These are phyloP conservation scores for Leccinum rimulosum DNA, from an alignment of 768 basidiomycete species.

Conservation along the genomic window DNA sequence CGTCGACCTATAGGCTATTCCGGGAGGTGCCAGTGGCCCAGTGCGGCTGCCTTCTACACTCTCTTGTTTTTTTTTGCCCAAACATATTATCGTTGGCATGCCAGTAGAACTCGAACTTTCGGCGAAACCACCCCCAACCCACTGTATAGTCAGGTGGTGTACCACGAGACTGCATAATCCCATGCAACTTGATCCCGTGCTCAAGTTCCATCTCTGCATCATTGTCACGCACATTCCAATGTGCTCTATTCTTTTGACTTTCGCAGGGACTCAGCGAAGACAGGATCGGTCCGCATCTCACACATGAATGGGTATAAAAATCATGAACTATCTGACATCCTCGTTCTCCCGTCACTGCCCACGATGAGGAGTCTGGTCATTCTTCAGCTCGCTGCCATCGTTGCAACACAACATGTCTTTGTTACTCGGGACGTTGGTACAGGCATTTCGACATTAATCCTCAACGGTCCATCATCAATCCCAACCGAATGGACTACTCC, in stretches of 20 bases:
- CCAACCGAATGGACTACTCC: conserved; percentile 43
- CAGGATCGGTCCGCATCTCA: conserved; percentile 6
- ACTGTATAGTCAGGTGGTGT: background rate
- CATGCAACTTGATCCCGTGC: conserved; percentile 1
- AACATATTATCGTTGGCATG: background rate
- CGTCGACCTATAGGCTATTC: background rate
- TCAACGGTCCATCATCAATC: conserved; percentile 41
- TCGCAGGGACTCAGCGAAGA: background rate
- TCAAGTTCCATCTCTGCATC: background rate
- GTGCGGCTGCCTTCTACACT: background rate
- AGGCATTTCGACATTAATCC: conserved; percentile 26
- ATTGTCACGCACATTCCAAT: background rate
- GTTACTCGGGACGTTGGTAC: background rate
- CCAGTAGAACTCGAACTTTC: background rate
- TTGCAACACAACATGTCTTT: conserved; percentile 11
- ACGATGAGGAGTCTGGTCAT: conserved; percentile 8
- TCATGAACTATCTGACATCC: background rate
- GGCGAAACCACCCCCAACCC: background rate
- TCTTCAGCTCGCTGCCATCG: conserved; percentile 2
- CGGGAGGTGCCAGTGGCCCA: no score
- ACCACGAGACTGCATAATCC: background rate
- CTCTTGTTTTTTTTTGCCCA: background rate
- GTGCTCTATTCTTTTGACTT: background rate
- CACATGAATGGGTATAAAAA: background rate
- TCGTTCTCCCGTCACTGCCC: background rate